Evolutionary conservation across 208 protist genomes (phyloP), one percentile per base, ranked within the genome.

Genomic region (Eutreptiella sp.): DNA sequence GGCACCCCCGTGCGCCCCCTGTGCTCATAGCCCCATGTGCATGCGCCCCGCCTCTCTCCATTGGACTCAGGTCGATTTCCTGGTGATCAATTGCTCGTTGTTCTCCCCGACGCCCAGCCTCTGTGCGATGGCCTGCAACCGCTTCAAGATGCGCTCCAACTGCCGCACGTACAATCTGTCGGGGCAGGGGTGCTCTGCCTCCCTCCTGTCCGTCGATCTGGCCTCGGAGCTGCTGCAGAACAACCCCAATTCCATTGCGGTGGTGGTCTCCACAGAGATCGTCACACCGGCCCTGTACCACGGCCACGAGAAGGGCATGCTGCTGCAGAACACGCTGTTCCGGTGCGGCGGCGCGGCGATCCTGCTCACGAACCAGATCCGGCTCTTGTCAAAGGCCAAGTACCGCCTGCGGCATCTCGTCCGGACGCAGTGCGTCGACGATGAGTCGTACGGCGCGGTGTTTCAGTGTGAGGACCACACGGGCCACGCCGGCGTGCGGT

Each of bases 201-300:
- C 77, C 58, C 35, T 81, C 34, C 64, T 88, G 38, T 75, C 75
- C 1, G 50, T 86, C 7, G 78, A 87, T 46, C 54, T 87, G 0
- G 81, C 80, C 2, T 74, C 67, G 60, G 73, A 85, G 46, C 53
- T 85, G 14, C 38, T 81, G 19, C 75, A 77, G 29, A 66, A 64
- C 16, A 47, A 85, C 32, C 54, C 45, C 11, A 70, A 80, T 38
- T 46, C 42, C 21, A 54, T n/a, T 28, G 64, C 63, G 5, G 43
- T 87, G 5, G 67, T 87, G n/a, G 26, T 87, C 9, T 64, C 42
- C 41, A 87, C 79, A n/a, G 81, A 87, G 42, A 87, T 85, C 57
- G 83, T 86, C 48, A 84, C 78, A 14, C 62, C 77, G 52, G 84
- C 83, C 48, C 87, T 75, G 76, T 87, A 86, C 47, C 35, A 41